Percentiles rank a stretch among this genome's conserved stretches.
phyloP scores from a whole-genome alignment of 1,139 yeast species.

The Suhomyces terraborum region DNA sequence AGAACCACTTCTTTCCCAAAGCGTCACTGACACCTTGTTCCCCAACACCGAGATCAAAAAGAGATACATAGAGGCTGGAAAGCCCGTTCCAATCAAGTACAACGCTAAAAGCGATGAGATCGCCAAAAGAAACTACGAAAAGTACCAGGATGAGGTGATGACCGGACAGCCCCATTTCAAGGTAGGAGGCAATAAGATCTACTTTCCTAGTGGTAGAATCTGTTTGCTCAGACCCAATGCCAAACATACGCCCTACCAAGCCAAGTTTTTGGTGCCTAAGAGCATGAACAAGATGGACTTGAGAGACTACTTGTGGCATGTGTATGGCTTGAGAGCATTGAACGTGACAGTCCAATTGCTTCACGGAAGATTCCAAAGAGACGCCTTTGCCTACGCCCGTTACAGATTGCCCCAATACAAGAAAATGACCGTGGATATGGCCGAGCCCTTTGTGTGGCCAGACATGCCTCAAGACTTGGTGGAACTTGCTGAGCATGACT shows the following conservation, averaged over 20 bases:
- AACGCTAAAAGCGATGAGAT: constrained; percentile 37
- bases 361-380: constrained; percentile 69
- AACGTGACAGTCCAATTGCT: constrained; percentile 83
- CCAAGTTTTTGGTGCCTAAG: constrained; percentile 89
- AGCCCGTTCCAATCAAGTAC: constrained; percentile 48
- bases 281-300: constrained; percentile 88
- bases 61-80: constrained; percentile 40
- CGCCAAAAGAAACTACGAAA: constrained; percentile 42
- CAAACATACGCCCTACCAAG: constrained; percentile 93
- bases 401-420: constrained; percentile 80
- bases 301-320: constrained; percentile 85
- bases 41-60: constrained; percentile 42
- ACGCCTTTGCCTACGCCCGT: constrained; percentile 65
- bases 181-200: constrained; percentile 71
- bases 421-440: constrained; percentile 94
- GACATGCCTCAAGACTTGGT: constrained; percentile 46
- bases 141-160: constrained; percentile 58
- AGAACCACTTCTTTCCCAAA: constrained; percentile 44
- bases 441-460: constrained; percentile 94
- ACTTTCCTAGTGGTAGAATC: constrained; percentile 82
- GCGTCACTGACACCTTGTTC: constrained; percentile 43
- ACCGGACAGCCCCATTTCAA: constrained; percentile 76
- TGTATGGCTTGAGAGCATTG: constrained; percentile 85
- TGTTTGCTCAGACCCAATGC: constrained; percentile 85
- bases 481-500: constrained; percentile 25